These are phyloP conservation scores for Phalaenopsis aphrodite DNA, from an alignment of 106 monocot species.

Conservation along the genomic window DNA sequence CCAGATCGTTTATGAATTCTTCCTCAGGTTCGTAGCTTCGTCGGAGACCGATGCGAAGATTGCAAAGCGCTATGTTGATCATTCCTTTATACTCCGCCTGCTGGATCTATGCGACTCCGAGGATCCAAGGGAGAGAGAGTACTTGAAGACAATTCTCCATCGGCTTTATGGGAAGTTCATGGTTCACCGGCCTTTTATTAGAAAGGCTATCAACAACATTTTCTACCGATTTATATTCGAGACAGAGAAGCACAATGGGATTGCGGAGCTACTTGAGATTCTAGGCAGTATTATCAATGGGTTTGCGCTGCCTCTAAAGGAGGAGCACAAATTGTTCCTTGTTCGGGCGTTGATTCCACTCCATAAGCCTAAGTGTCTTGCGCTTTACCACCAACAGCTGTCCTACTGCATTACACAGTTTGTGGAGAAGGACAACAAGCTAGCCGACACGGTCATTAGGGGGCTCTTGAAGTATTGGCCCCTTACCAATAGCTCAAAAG, in stretches of 20 bases:
- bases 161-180: constrained; percentile 29
- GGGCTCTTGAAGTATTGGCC: constrained; percentile 66
- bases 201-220: constrained; percentile 25
- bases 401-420: constrained; percentile 59
- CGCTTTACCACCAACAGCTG: constrained; percentile 56
- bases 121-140: constrained; percentile 25
- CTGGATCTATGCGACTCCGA: constrained; percentile 24
- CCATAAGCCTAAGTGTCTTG: constrained; percentile 60
- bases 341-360: constrained; percentile 58
- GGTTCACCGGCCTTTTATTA: constrained; percentile 25
- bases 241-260: constrained; percentile 27
- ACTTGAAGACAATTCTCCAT: constrained; percentile 26
- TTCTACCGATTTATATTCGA: constrained; percentile 24
- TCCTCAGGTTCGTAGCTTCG: constrained; percentile 47
- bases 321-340: constrained; percentile 35
- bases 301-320: constrained; percentile 25
- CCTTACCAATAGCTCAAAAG: constrained; percentile 46
- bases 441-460: constrained; percentile 58
- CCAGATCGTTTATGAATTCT: constrained; percentile 58
- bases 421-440: constrained; percentile 67
- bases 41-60: constrained; percentile 36
- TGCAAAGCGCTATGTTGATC: constrained; percentile 28
- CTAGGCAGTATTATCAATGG: constrained; percentile 28
- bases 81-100: constrained; percentile 19
- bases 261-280: constrained; percentile 22